These are phyloP conservation scores for Bonia amplexicaulis DNA, from an alignment of 176 grass and related monocot genomes.

Conservation along the genomic window DNA sequence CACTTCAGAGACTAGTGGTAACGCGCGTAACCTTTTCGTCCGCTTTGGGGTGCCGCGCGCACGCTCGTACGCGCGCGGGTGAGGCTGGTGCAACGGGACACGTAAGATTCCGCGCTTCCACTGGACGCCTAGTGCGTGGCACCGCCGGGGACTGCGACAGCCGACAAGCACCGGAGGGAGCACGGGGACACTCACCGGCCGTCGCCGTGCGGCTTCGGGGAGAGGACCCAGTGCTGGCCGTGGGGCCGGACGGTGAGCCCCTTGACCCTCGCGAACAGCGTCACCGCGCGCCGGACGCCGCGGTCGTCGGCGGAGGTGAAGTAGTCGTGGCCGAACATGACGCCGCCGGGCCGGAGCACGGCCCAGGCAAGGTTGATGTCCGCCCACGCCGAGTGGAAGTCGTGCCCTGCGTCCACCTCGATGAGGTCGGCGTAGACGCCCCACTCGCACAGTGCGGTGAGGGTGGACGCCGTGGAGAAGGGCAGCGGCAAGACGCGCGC, in stretches of 20 bases:
- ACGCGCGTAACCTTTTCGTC: neutral
- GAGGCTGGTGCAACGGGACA: neutral
- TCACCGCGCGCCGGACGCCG: conserved; percentile 82
- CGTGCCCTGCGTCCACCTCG: conserved; percentile 96
- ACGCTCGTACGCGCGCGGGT: neutral
- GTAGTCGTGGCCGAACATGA: conserved; percentile 97
- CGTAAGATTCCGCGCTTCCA: neutral
- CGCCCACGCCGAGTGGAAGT: conserved; percentile 97
- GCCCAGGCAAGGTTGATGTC: conserved; percentile 95
- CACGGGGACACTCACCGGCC: neutral
- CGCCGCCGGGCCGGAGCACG: conserved; percentile 84
- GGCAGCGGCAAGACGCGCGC: conserved; percentile 61
- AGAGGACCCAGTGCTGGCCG: conserved; percentile 95
- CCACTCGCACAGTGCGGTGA: conserved; percentile 78
- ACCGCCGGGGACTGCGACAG: conserved; percentile 21
- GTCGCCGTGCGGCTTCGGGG: conserved; percentile 48
- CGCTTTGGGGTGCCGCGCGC: neutral
- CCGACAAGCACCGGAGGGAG: neutral
- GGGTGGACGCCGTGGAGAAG: conserved; percentile 81
- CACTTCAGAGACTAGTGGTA: neutral
- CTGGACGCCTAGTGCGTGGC: conserved; percentile 4
- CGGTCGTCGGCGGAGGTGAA: conserved; percentile 73
- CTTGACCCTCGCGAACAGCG: conserved; percentile 72
- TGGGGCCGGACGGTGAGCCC: conserved; percentile 62
- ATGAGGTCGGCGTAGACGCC: conserved; percentile 89